Evolutionary conservation across 495 filamentous ascomycete genomes (phyloP).

Genomic region (Penicillium dipodomyicola): DNA sequence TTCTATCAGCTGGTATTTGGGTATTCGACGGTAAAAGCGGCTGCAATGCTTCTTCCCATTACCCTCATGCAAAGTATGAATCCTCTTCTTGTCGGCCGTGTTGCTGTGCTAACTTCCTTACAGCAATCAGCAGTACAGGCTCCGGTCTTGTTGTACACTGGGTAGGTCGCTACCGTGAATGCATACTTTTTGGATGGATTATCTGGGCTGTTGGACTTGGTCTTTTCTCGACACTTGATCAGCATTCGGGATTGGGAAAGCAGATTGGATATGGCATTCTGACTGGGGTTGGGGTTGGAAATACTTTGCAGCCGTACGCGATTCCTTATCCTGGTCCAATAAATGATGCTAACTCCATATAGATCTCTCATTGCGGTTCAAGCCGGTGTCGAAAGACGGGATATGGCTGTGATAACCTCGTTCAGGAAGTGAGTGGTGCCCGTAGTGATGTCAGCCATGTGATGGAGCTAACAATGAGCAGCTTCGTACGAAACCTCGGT

Average conservation of each 20-base stretch:
- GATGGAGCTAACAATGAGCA: constrained; percentile 24
- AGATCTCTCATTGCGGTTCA: constrained; percentile 50
- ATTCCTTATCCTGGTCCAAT: not conserved
- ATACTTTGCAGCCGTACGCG: constrained; percentile 52
- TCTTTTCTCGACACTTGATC: constrained; percentile 51
- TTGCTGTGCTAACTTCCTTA: not conserved
- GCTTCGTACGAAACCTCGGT: constrained; percentile 53
- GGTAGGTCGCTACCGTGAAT: constrained; percentile 53
- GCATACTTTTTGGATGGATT: constrained; percentile 51
- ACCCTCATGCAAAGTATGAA: constrained; percentile 49
- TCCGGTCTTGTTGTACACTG: constrained; percentile 53
- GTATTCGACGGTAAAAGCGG: constrained; percentile 50
- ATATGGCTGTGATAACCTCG: constrained; percentile 56
- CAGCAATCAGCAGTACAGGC: constrained; percentile 48
- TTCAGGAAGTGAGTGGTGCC: constrained; percentile 48
- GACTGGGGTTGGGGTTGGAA: constrained; percentile 52
- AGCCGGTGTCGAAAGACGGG: constrained; percentile 49
- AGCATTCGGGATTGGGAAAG: constrained; percentile 48
- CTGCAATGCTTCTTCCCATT: constrained; percentile 53
- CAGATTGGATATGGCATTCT: constrained; percentile 53
- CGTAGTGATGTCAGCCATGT: not conserved
- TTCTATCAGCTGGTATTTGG: constrained; percentile 56
- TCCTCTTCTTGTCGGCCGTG: not conserved
- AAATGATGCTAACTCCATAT: constrained; percentile 1
- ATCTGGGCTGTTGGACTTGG: constrained; percentile 54